phyloP scores from a whole-genome alignment of 1,284 basidiomycete species.

The Leccinum insolens region DNA sequence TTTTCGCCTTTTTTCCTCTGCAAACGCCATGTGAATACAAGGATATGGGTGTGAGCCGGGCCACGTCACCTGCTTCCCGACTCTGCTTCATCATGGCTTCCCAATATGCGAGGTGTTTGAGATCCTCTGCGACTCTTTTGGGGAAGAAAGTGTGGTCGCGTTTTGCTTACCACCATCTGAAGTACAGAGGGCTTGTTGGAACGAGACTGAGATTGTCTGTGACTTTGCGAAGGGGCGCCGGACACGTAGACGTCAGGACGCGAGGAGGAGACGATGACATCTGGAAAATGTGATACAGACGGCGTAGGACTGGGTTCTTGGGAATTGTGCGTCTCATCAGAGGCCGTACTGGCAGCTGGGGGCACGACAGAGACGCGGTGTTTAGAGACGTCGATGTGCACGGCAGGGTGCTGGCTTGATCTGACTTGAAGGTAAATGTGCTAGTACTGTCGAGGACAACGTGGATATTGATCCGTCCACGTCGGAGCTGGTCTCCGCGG shows the following conservation, averaged over 20 bases:
- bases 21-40: constrained; percentile 14
- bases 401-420: constrained; percentile 32
- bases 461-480: constrained; percentile 57
- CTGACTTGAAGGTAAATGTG: background rate
- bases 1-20: constrained; percentile 71
- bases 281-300: constrained; percentile 12
- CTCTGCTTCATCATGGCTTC: constrained; percentile 89
- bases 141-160: constrained; percentile 80
- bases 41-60: background rate
- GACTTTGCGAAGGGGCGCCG: constrained; percentile 25
- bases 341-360: background rate
- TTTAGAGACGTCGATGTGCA: constrained; percentile 50
- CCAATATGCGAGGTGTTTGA: constrained; percentile 87
- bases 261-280: constrained; percentile 11
- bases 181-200: constrained; percentile 67
- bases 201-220: constrained; percentile 50
- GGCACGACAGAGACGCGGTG: constrained; percentile 23
- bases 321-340: background rate
- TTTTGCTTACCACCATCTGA: constrained; percentile 78
- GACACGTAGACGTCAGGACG: constrained; percentile 6
- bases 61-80: constrained; percentile 62
- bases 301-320: constrained; percentile 10
- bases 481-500: constrained; percentile 30
- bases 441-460: constrained; percentile 43
- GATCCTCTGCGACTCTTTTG: constrained; percentile 85